Conservation (phyloP, 2,329 filamentous ascomycete genomes). For the Neofusicoccum ribis region DNA sequence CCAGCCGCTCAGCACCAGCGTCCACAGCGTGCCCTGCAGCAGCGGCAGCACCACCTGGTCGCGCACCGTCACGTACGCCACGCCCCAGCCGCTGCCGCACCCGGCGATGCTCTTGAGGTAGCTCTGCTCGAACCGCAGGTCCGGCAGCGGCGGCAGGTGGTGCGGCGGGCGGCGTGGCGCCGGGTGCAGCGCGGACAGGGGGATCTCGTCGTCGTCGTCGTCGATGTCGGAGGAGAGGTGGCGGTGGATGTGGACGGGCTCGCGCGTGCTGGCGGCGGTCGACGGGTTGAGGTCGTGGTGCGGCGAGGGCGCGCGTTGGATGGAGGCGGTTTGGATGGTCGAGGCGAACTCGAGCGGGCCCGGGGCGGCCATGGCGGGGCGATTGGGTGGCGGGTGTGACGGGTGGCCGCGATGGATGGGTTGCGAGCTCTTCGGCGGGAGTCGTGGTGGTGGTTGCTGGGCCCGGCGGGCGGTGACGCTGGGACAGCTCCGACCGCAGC, state of each 20-base stretch:
- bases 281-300: constrained; percentile 77
- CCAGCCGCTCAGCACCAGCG: constrained; percentile 82
- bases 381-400: background rate
- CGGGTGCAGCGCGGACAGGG: constrained; percentile 63
- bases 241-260: constrained; percentile 55
- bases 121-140: constrained; percentile 96
- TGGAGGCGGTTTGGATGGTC: constrained; percentile 76
- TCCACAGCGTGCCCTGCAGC: constrained; percentile 85
- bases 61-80: constrained; percentile 79
- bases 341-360: constrained; percentile 70
- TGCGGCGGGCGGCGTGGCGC: constrained; percentile 51
- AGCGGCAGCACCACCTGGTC: constrained; percentile 93
- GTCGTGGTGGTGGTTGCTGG: background rate
- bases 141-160: constrained; percentile 70
- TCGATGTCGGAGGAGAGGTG: constrained; percentile 50
- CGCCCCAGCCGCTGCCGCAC: constrained; percentile 75
- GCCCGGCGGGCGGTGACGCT: background rate
- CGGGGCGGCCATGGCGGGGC: constrained; percentile 55
- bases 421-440: background rate
- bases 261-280: constrained; percentile 68
- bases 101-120: constrained; percentile 86
- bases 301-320: constrained; percentile 71
- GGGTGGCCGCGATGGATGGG: background rate
- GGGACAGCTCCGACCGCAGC: background rate
- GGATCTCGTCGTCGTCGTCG: constrained; percentile 62